A percentile compares a stretch with the other conserved stretches of the same genome.
phyloP scores from a whole-genome alignment of 345 rosid genomes.

The Linum tenue region DNA sequence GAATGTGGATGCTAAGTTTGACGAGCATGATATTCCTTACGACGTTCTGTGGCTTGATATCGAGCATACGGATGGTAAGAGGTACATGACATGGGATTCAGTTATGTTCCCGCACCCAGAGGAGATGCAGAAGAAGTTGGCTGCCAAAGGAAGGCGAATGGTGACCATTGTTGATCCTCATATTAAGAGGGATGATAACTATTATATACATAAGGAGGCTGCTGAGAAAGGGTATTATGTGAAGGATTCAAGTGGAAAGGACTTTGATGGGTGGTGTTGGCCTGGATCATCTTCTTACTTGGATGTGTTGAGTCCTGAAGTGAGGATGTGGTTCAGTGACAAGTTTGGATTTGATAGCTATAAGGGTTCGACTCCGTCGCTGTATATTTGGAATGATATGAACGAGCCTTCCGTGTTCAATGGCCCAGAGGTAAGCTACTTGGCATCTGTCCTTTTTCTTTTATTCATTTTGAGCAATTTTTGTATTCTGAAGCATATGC shows the following conservation, averaged over 20 bases:
- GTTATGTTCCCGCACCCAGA: constrained; percentile 75
- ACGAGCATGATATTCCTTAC: constrained; percentile 92
- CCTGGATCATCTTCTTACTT: constrained; percentile 90
- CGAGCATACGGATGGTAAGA: constrained; percentile 92
- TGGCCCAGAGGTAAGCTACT: constrained; percentile 81
- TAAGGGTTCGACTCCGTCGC: constrained; percentile 78
- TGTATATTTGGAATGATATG: constrained; percentile 99
- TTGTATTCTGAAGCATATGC: not conserved
- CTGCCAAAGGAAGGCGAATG: constrained; percentile 87
- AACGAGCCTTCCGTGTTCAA: constrained; percentile 99
- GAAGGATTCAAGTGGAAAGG: constrained; percentile 74
- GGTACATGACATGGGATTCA: constrained; percentile 90
- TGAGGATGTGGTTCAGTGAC: constrained; percentile 87
- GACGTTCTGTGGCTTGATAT: constrained; percentile 98
- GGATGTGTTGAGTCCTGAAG: constrained; percentile 79
- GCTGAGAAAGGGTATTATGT: constrained; percentile 78
- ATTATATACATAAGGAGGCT: constrained; percentile 75
- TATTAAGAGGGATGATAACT: constrained; percentile 82
- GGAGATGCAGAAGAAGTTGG: constrained; percentile 85
- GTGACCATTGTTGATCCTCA: constrained; percentile 99
- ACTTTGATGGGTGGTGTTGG: constrained; percentile 99
- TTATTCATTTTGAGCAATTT: not conserved
- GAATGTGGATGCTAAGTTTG: constrained; percentile 85
- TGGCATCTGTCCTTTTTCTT: not conserved
- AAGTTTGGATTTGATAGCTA: constrained; percentile 68